Conservation (phyloP, 768 basidiomycete genomes). For the Candolleomyces eurysporus region DNA sequence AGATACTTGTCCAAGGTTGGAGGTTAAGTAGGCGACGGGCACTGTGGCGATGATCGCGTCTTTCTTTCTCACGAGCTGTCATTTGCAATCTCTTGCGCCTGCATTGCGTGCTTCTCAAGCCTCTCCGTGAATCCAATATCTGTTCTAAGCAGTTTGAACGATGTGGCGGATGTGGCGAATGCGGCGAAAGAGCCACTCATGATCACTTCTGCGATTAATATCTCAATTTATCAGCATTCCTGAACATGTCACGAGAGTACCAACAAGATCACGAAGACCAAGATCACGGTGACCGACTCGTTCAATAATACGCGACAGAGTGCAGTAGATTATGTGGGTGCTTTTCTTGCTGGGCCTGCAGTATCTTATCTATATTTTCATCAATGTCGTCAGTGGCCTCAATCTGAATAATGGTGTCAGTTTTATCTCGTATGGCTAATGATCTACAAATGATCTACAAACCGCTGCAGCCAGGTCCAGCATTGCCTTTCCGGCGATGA, state of each 20-base stretch:
- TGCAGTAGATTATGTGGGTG: constrained; percentile 93
- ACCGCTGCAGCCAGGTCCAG: constrained; percentile 89
- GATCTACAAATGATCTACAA: constrained; percentile 29
- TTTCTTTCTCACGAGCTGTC: constrained; percentile 59
- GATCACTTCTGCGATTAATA: background rate
- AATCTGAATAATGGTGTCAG: constrained; percentile 50
- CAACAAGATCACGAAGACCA: background rate
- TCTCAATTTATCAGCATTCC: constrained; percentile 5
- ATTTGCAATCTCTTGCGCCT: constrained; percentile 30
- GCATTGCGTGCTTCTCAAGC: constrained; percentile 39
- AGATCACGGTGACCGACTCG: background rate
- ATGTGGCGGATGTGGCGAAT: background rate
- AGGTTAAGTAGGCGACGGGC: background rate
- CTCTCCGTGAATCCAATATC: background rate
- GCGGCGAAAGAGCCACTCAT: background rate
- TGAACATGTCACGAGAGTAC: constrained; percentile 1
- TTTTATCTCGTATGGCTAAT: constrained; percentile 6
- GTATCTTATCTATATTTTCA: constrained; percentile 83
- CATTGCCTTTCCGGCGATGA: constrained; percentile 94
- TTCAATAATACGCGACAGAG: constrained; percentile 86
- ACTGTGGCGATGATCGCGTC: constrained; percentile 44
- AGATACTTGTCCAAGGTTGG: too few species aligned
- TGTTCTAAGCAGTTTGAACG: background rate
- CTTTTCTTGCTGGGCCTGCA: constrained; percentile 81
- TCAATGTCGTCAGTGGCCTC: constrained; percentile 86